Base-by-base conservation (phyloP, 129 eudicot species). In the Dittrichia graveolens region DNA sequence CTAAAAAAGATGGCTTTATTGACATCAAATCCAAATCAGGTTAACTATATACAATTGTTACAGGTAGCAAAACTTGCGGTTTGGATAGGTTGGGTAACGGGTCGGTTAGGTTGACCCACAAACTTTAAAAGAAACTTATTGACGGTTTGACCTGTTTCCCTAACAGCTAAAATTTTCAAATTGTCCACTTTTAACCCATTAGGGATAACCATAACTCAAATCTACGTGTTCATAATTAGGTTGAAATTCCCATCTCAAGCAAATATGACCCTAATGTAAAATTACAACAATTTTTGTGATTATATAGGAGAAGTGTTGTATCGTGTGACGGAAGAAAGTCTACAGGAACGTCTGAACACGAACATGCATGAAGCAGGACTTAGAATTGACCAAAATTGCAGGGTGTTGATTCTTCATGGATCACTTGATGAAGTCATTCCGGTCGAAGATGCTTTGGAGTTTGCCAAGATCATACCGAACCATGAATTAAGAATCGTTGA, bases 1-100 rank as follows among this genome's bases (percentile, higher is more conserved):
- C 84, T 54, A 89, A 78, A 65, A 82, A 75, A 74, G 89, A 87
- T 59, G 92, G 96, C 48, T 87, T 63, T 65, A 76, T 93, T 3
- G 90, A 87, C 75, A 81, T 86, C 40, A 85, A 83, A 78, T 82
- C 79, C 7, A 65, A 41, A 70, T 60, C 81, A 81, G 91, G 93
- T 86, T 77, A 66, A 14, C 71, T 49, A 61, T n/a, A 15, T 41
- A n/a, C 60, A 55, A 49, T 47, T 24, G 24, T 48, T 34, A 24
- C n/a, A 58, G 63, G 14, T 58, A 4, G 63, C 31, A 24, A 24
- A 24, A 24, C 31, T 24, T 0, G 31, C 31, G 31, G 31, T 24
- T 24, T 24, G 31, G 31, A 46, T 47, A 9, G 15, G 13, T 12
- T 13, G 5, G 53, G 15, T 9, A n/a, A 54, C 10, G 12, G 60